These are phyloP conservation scores for Colletotrichum somersetense DNA, from an alignment of 2,329 filamentous ascomycete species.

Conservation along the genomic window DNA sequence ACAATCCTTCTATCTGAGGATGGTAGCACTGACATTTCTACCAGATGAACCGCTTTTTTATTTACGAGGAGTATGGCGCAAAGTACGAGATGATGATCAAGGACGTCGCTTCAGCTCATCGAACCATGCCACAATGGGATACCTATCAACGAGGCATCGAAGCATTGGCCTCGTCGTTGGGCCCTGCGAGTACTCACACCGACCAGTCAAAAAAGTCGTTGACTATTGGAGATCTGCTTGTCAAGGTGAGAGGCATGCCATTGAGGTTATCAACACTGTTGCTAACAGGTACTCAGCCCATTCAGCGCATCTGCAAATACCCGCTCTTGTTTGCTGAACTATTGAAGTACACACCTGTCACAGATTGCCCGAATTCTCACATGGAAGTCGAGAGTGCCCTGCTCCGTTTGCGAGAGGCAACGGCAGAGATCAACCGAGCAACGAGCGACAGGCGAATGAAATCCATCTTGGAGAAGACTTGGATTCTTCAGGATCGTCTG, in stretches of 20 bases:
- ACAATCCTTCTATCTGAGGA: conserved; percentile 3
- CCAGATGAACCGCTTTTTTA: conserved; percentile 84
- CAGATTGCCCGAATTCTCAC: conserved; percentile 87
- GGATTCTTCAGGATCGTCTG: conserved; percentile 86
- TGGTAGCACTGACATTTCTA: conserved; percentile 11
- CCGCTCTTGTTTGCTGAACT: conserved; percentile 88
- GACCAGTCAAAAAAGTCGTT: conserved; percentile 79
- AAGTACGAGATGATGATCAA: conserved; percentile 89
- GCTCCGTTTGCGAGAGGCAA: conserved; percentile 78
- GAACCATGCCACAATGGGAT: conserved; percentile 79
- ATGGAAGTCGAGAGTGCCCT: conserved; percentile 82
- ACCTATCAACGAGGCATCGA: conserved; percentile 89
- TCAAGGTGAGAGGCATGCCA: conserved; percentile 74
- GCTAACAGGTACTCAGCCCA: conserved; percentile 70
- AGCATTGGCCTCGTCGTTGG: conserved; percentile 80
- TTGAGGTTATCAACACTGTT: neutral
- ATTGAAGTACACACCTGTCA: conserved; percentile 83
- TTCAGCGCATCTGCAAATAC: conserved; percentile 93
- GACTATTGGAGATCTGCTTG: conserved; percentile 86
- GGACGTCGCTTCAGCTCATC: conserved; percentile 78
- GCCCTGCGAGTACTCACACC: conserved; percentile 74
- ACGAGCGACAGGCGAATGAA: conserved; percentile 80
- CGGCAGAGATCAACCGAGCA: conserved; percentile 85
- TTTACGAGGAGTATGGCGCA: conserved; percentile 92
- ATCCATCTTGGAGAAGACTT: conserved; percentile 81